Evolutionary conservation across 1,284 basidiomycete genomes (phyloP).

Genomic region (Fistulina hepatica): DNA sequence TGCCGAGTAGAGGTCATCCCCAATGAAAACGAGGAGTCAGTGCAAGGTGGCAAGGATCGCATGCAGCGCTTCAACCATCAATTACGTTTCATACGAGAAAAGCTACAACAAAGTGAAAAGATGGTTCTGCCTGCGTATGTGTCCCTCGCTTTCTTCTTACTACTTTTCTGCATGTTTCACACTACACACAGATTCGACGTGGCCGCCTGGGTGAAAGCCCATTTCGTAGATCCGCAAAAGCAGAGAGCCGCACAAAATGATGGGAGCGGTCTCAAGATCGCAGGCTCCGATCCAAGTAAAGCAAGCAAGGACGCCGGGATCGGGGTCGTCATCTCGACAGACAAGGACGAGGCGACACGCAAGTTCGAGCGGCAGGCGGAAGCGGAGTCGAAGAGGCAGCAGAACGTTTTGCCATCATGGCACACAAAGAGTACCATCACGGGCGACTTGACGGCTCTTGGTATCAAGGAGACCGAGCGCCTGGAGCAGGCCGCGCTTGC

Average conservation of each 20-base stretch:
- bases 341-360: conserved; percentile 66
- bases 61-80: conserved; percentile 95
- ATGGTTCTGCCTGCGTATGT: conserved; percentile 73
- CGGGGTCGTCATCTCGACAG: conserved; percentile 70
- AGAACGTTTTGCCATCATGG: conserved; percentile 90
- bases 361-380: conserved; percentile 57
- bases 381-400: conserved; percentile 69
- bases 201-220: conserved; percentile 62
- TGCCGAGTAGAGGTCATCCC: conserved; percentile 77
- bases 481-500: conserved; percentile 29
- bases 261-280: conserved; percentile 55
- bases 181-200: conserved; percentile 62
- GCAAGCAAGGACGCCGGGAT: conserved; percentile 65
- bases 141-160: conserved; percentile 1
- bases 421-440: conserved; percentile 91
- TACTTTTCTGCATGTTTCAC: conserved; percentile 3
- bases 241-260: conserved; percentile 40
- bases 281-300: conserved; percentile 50
- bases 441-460: conserved; percentile 81
- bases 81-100: conserved; percentile 79
- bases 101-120: conserved; percentile 82
- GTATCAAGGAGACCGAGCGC: conserved; percentile 55
- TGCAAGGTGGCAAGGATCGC: conserved; percentile 78
- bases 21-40: conserved; percentile 84
- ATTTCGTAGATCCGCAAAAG: conserved; percentile 49